Percentiles rank a stretch among this genome's conserved stretches.
Evolutionary conservation across 1,139 yeast species (phyloP).

Genomic region (Pichia cactophila): DNA sequence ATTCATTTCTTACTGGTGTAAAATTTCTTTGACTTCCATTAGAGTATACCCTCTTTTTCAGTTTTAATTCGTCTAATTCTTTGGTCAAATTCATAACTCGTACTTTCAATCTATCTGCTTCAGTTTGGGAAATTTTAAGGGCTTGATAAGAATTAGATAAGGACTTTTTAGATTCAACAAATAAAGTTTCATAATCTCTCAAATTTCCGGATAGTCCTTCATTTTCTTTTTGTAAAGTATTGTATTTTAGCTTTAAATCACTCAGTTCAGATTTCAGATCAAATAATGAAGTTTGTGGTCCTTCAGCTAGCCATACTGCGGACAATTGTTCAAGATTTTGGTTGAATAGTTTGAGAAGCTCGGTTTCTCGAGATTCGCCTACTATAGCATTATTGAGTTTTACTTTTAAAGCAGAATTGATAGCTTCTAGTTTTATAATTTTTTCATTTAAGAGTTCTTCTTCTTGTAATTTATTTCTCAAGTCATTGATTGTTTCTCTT

Average conservation of each 20-base stretch:
- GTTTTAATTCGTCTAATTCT: constrained; percentile 64
- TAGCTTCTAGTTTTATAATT: constrained; percentile 40
- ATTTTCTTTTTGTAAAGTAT: constrained; percentile 1
- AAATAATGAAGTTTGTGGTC: constrained; percentile 21
- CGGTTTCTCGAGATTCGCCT: constrained; percentile 4
- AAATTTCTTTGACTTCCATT: constrained; percentile 8
- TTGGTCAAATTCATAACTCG: constrained; percentile 47
- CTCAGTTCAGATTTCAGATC: constrained; percentile 25
- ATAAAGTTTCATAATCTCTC: constrained; percentile 43
- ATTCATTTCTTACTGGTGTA: background rate
- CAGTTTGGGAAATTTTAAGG: constrained; percentile 63
- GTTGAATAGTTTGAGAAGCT: constrained; percentile 3
- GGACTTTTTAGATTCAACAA: constrained; percentile 62
- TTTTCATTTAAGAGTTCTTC: constrained; percentile 42
- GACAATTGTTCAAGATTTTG: constrained; percentile 7
- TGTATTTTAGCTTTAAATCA: constrained; percentile 20
- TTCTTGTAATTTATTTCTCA: constrained; percentile 37
- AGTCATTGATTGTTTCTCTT: constrained; percentile 37
- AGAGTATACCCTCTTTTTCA: constrained; percentile 36
- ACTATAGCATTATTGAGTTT: constrained; percentile 37
- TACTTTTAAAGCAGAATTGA: constrained; percentile 37
- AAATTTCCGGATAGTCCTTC: constrained; percentile 3
- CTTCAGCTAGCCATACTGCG: constrained; percentile 5
- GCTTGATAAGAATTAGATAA: constrained; percentile 74
- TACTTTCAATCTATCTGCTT: constrained; percentile 53